Evolutionary conservation across 176 grass and related monocot species (phyloP).

Genomic region (Aegilops speltoides): DNA sequence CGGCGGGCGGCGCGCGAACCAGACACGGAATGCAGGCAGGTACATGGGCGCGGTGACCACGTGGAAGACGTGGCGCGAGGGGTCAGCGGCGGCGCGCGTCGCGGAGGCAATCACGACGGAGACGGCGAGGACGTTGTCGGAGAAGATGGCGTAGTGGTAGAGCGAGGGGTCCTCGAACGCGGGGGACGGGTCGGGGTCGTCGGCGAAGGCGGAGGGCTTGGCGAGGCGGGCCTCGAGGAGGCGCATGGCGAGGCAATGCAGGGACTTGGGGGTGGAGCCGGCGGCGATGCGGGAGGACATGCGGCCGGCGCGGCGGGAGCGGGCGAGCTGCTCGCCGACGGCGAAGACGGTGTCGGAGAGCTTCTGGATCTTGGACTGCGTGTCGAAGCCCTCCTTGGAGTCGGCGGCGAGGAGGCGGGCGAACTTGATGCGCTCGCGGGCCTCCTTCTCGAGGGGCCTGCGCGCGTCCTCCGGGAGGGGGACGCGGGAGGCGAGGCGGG

Average conservation of each 20-base stretch:
- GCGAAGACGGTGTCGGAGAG: slow-evolving; percentile 95
- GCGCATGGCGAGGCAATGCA: slow-evolving; percentile 98
- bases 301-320: slow-evolving; percentile 55
- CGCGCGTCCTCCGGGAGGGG: slow-evolving; percentile 49
- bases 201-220: slow-evolving; percentile 40
- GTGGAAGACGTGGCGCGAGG: slow-evolving; percentile 87
- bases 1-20: slow-evolving; percentile 68
- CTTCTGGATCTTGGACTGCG: slow-evolving; percentile 95
- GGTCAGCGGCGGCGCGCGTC: slow-evolving; percentile 51
- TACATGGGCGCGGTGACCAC: slow-evolving; percentile 96
- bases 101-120: slow-evolving; percentile 85
- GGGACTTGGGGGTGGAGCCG: slow-evolving; percentile 86
- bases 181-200: slow-evolving; percentile 40
- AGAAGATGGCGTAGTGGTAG: slow-evolving; percentile 91
- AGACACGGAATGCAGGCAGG: slow-evolving; percentile 66
- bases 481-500: slow-evolving; percentile 45
- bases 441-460: slow-evolving; percentile 79
- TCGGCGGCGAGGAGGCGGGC: slow-evolving; percentile 73
- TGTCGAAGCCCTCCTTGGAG: slow-evolving; percentile 90
- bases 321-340: slow-evolving; percentile 74
- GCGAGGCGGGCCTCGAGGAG: slow-evolving; percentile 85
- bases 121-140: slow-evolving; percentile 84
- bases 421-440: slow-evolving; percentile 78
- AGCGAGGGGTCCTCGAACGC: slow-evolving; percentile 48
- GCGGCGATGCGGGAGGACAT: slow-evolving; percentile 83